Percentiles rank a stretch among this genome's conserved stretches.
These are phyloP conservation scores for Maudiozyma turicensis DNA, from an alignment of 805 yeast species.

Conservation along the genomic window DNA sequence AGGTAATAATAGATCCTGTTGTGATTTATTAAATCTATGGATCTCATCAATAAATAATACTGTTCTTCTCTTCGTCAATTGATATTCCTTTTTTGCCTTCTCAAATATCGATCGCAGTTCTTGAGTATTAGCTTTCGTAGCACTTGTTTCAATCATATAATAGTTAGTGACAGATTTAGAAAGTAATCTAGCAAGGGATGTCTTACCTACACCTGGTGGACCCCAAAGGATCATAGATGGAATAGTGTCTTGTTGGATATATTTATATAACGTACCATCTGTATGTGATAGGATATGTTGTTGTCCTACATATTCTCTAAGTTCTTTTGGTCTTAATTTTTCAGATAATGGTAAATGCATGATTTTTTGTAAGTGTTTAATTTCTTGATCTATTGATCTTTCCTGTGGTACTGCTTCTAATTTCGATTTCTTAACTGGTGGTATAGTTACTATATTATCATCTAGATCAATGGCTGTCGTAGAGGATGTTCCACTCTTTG, in stretches of 20 bases:
- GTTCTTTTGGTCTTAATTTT: conserved; percentile 61
- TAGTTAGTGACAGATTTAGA: conserved; percentile 24
- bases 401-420: background rate
- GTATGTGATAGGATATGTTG: conserved; percentile 54
- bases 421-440: background rate
- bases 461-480: conserved; percentile 2
- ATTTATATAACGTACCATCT: conserved; percentile 56
- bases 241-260: conserved; percentile 47
- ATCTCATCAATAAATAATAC: conserved; percentile 87
- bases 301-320: conserved; percentile 79
- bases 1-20: conserved; percentile 82
- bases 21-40: conserved; percentile 76
- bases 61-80: conserved; percentile 41
- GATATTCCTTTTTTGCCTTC: conserved; percentile 28
- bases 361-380: conserved; percentile 20
- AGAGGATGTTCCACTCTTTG: background rate
- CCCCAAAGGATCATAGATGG: conserved; percentile 93
- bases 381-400: conserved; percentile 12
- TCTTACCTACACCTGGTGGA: conserved; percentile 89
- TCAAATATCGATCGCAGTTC: conserved; percentile 59
- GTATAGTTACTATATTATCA: background rate
- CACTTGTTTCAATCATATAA: conserved; percentile 71
- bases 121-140: conserved; percentile 49
- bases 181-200: conserved; percentile 63
- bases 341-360: conserved; percentile 54